A percentile compares a stretch with the other conserved stretches of the same genome.
phyloP scores from a whole-genome alignment of 73 alveolate genomes.

The Strombidium stylifer region DNA sequence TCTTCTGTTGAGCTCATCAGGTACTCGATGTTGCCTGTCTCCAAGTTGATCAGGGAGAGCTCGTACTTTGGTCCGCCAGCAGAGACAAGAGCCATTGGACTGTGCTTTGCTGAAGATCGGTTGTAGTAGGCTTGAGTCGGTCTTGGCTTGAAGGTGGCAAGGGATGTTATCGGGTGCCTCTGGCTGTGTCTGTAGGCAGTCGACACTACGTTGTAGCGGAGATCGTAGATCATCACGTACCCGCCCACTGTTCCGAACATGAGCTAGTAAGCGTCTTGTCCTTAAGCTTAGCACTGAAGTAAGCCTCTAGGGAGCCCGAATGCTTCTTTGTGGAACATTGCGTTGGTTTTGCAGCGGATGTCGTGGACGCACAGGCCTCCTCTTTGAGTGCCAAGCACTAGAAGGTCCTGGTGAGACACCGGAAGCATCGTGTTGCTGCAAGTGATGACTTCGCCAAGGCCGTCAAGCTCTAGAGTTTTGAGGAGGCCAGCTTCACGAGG shows the following conservation, averaged over 20 bases:
- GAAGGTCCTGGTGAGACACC: slow-evolving; percentile 16
- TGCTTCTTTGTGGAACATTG: slow-evolving; percentile 27
- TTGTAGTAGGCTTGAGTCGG: not conserved
- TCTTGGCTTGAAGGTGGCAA: slow-evolving; percentile 10
- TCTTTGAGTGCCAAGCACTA: slow-evolving; percentile 36
- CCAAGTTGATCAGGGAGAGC: slow-evolving; percentile 24
- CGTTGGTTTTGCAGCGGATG: slow-evolving; percentile 43
- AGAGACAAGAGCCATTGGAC: slow-evolving; percentile 35
- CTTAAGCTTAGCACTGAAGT: slow-evolving; percentile 12
- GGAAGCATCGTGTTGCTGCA: slow-evolving; percentile 24
- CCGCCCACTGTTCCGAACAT: slow-evolving; percentile 64
- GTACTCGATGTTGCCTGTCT: slow-evolving; percentile 24
- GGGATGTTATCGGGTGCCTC: slow-evolving; percentile 32
- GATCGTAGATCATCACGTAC: slow-evolving; percentile 51
- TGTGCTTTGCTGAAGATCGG: not conserved
- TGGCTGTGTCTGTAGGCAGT: slow-evolving; percentile 19
- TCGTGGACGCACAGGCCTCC: slow-evolving; percentile 55
- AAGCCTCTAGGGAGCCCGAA: slow-evolving; percentile 27
- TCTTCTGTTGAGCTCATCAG: slow-evolving; percentile 35
- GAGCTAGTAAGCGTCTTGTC: slow-evolving; percentile 34
- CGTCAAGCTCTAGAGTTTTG: slow-evolving; percentile 25
- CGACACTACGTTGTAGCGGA: slow-evolving; percentile 44
- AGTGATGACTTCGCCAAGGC: slow-evolving; percentile 37
- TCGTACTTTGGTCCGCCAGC: slow-evolving; percentile 40
- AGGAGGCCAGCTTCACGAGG: slow-evolving; percentile 10